Conservation (phyloP, 768 basidiomycete genomes). For the Guyanaporus albipodus region DNA sequence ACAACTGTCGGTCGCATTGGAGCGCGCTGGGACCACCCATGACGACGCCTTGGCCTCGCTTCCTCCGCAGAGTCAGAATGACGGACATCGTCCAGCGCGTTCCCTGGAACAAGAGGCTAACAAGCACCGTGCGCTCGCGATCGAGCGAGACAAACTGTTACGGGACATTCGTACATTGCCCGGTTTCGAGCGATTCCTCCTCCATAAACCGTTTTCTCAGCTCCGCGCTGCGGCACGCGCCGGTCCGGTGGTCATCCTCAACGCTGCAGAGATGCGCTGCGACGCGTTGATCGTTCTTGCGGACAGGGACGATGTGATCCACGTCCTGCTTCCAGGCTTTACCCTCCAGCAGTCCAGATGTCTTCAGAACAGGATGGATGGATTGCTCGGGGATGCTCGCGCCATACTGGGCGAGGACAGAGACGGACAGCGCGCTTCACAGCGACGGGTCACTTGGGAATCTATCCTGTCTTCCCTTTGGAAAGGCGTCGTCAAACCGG, state of each 20-base stretch:
- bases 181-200: constrained; percentile 1
- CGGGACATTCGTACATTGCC: neutral
- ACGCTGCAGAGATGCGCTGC: neutral
- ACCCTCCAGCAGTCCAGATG: neutral
- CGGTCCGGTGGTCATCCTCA: constrained; percentile 1
- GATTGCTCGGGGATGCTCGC: neutral
- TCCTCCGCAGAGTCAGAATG: neutral
- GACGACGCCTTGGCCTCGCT: neutral
- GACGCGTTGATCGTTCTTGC: neutral
- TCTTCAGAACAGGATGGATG: neutral
- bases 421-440: neutral
- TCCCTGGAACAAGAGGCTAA: neutral
- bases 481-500: neutral
- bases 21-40: neutral
- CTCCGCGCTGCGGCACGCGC: neutral
- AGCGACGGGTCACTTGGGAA: neutral
- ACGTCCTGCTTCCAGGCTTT: neutral
- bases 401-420: neutral
- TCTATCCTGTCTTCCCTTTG: neutral
- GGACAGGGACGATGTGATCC: neutral
- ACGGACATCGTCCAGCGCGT: neutral
- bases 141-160: neutral
- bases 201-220: neutral
- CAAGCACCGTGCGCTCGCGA: neutral
- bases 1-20: neutral